Percentiles rank a stretch among this genome's conserved stretches.
Evolutionary conservation across 1,284 basidiomycete species (phyloP).

Genomic region (Ustilago trichophora): DNA sequence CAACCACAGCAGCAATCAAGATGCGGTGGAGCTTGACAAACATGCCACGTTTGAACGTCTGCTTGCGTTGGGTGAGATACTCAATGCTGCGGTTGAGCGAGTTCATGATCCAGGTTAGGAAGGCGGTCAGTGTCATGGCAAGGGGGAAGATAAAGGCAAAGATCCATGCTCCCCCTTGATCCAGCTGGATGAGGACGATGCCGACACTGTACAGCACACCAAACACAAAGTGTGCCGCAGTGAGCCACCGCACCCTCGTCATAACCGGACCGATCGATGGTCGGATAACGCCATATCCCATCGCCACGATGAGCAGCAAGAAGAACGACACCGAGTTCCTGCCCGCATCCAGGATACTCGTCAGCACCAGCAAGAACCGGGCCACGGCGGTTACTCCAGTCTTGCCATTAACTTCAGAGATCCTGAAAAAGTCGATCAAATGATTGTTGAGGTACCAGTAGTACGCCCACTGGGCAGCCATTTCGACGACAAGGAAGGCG

Average conservation of each 20-base stretch:
- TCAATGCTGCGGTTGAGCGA: constrained; percentile 60
- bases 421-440: constrained; percentile 57
- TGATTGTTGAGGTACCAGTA: constrained; percentile 60
- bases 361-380: constrained; percentile 57
- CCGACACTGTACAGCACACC: constrained; percentile 74
- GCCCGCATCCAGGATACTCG: constrained; percentile 83
- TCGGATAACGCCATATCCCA: constrained; percentile 68
- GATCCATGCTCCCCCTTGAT: constrained; percentile 69
- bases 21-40: constrained; percentile 79
- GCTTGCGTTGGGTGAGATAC: constrained; percentile 57
- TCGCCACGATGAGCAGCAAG: constrained; percentile 83
- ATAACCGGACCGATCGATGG: constrained; percentile 83
- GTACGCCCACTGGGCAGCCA: constrained; percentile 73
- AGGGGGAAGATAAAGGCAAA: constrained; percentile 80
- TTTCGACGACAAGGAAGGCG: constrained; percentile 88
- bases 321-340: constrained; percentile 94
- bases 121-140: constrained; percentile 89
- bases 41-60: constrained; percentile 65
- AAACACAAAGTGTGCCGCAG: constrained; percentile 87
- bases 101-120: constrained; percentile 82
- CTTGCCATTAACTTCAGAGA: constrained; percentile 42
- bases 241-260: constrained; percentile 79
- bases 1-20: constrained; percentile 81
- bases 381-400: constrained; percentile 51
- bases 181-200: constrained; percentile 75